These are phyloP conservation scores for Fusarium pininemorale DNA, from an alignment of 2,329 filamentous ascomycete genomes.

Conservation along the genomic window DNA sequence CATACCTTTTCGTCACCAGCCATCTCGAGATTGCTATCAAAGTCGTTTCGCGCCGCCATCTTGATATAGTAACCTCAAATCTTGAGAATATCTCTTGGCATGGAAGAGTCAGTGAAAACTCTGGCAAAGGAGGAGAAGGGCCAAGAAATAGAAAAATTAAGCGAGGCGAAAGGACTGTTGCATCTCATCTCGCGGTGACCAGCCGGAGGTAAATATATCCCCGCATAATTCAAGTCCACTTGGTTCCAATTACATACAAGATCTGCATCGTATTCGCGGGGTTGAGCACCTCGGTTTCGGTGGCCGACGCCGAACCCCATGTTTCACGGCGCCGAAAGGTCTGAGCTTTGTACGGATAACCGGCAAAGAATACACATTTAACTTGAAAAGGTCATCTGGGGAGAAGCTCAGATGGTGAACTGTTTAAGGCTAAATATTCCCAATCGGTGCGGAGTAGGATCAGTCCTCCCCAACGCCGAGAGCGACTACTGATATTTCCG, in stretches of 20 bases:
- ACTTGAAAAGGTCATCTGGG: not conserved
- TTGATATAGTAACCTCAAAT: not conserved
- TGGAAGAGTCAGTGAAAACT: not conserved
- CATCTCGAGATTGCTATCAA: conserved; percentile 4
- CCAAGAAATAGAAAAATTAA: not conserved
- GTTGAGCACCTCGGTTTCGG: conserved; percentile 1
- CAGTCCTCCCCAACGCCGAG: conserved; percentile 1
- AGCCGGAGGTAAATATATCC: conserved; percentile 8
- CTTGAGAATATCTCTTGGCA: not conserved
- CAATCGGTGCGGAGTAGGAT: not conserved
- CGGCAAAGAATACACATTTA: not conserved
- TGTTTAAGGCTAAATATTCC: not conserved
- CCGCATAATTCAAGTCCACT: conserved; percentile 18
- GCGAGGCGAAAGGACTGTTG: conserved; percentile 11
- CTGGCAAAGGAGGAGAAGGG: not conserved
- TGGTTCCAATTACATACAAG: not conserved
- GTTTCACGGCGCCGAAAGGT: not conserved
- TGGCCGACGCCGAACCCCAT: conserved; percentile 4
- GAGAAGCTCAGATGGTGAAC: not conserved
- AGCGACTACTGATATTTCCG: not conserved
- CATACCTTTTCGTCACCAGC: conserved; percentile 23
- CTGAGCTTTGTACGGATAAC: not conserved
- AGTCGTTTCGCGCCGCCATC: conserved; percentile 11
- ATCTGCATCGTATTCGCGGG: conserved; percentile 12
- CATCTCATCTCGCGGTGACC: conserved; percentile 7